phyloP scores from a whole-genome alignment of 2,329 filamentous ascomycete genomes.

The Pyrenochaeta sp. region DNA sequence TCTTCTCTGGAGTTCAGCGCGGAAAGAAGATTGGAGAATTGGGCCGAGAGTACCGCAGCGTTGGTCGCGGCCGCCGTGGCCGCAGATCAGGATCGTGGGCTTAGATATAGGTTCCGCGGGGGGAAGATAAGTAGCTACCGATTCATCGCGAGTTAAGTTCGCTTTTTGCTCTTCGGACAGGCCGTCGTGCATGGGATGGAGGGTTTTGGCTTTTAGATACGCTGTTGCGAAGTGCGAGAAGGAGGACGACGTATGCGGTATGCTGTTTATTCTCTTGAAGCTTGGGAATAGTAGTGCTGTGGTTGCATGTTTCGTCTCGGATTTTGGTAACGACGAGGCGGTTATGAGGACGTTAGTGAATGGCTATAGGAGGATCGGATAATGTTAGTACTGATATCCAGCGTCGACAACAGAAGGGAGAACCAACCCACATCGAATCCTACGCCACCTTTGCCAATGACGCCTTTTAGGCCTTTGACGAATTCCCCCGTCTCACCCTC shows the following conservation, averaged over 20 bases:
- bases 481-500: conserved; percentile 61
- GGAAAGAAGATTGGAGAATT: conserved; percentile 75
- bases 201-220: conserved; percentile 69
- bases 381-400: too few relatives aligned
- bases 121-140: conserved; percentile 57
- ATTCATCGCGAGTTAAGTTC: conserved; percentile 57
- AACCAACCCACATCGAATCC: conserved; percentile 56
- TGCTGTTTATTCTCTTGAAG: conserved; percentile 80
- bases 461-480: conserved; percentile 73
- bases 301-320: conserved; percentile 52
- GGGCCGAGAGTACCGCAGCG: conserved; percentile 86
- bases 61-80: conserved; percentile 81
- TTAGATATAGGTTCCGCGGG: conserved; percentile 59
- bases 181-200: conserved; percentile 67
- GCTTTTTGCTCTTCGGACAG: conserved; percentile 64
- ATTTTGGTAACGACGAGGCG: conserved; percentile 71
- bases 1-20: conserved; percentile 61
- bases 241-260: conserved; percentile 69
- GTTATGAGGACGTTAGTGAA: conserved; percentile 82
- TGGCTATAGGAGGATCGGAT: conserved; percentile 63
- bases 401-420: conserved; percentile 11
- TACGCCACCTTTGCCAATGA: conserved; percentile 53
- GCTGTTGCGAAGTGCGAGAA: conserved; percentile 67
- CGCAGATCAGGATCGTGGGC: conserved; percentile 78
- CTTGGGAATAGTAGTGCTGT: conserved; percentile 75